phyloP scores from a whole-genome alignment of 176 grass and related monocot species.

The Elymus sibiricus region DNA sequence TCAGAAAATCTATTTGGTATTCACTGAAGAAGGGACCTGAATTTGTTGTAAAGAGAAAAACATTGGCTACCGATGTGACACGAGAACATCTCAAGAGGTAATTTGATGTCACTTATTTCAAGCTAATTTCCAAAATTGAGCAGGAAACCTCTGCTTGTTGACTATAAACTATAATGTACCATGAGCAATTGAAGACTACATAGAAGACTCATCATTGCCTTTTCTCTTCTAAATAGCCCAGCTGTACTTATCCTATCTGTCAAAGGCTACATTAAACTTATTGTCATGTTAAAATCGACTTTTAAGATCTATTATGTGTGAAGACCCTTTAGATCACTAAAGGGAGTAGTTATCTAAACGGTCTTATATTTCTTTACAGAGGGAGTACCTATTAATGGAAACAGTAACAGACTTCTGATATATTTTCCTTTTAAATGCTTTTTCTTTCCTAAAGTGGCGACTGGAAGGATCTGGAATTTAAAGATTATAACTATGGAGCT shows the following conservation, averaged over 20 bases:
- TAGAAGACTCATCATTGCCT: no score
- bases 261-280: neutral
- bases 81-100: constrained; percentile 91
- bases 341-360: no score
- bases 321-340: no score
- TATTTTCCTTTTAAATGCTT: neutral
- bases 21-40: constrained; percentile 85
- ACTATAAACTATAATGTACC: no score
- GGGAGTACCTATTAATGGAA: neutral
- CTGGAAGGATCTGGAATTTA: constrained; percentile 90
- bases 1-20: constrained; percentile 72
- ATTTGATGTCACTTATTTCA: constrained; percentile 13
- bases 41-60: constrained; percentile 85
- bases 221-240: neutral
- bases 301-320: neutral
- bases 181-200: no score
- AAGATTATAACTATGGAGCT: constrained; percentile 84
- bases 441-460: constrained; percentile 66
- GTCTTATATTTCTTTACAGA: no score
- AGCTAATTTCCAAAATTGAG: no score
- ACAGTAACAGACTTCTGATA: neutral
- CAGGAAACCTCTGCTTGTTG: no score
- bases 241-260: neutral
- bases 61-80: constrained; percentile 84
- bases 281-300: neutral